Evolutionary conservation across 2,329 filamentous ascomycete genomes (phyloP).

Genomic region (Ilyonectria mors-panacis): DNA sequence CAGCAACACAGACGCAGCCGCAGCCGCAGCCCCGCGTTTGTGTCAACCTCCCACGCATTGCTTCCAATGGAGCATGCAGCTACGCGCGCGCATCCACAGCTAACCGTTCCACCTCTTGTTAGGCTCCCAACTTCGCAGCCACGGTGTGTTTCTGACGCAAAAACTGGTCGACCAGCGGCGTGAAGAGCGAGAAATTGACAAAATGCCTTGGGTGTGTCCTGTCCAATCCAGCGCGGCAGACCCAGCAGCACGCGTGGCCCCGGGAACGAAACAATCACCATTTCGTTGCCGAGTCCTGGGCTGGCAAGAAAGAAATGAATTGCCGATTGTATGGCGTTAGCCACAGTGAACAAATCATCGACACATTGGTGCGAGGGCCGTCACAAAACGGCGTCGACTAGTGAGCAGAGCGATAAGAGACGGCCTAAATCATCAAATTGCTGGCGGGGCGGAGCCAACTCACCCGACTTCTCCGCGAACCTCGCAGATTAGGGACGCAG

Average conservation of each 20-base stretch:
- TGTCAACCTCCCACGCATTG: conserved; percentile 6
- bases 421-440: neutral
- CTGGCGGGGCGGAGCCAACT: neutral
- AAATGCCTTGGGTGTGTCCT: too few species aligned
- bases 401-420: neutral
- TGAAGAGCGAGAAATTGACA: too few species aligned
- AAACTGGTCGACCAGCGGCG: too few species aligned
- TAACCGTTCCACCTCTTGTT: conserved; percentile 2
- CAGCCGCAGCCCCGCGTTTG: neutral
- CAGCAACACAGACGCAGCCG: too few species aligned
- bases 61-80: conserved; percentile 3
- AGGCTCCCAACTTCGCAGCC: too few species aligned
- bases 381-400: neutral
- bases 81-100: conserved; percentile 3
- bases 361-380: neutral
- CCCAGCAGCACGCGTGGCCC: too few species aligned
- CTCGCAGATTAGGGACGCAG: too few species aligned
- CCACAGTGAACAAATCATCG: neutral
- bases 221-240: too few species aligned
- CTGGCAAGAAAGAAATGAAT: conserved; percentile 1
- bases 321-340: neutral
- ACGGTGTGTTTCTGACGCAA: too few species aligned
- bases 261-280: too few species aligned
- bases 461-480: neutral
- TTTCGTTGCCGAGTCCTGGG: too few species aligned